Evolutionary conservation across 1,284 basidiomycete species (phyloP).

Genomic region (Polyporus tsugae): DNA sequence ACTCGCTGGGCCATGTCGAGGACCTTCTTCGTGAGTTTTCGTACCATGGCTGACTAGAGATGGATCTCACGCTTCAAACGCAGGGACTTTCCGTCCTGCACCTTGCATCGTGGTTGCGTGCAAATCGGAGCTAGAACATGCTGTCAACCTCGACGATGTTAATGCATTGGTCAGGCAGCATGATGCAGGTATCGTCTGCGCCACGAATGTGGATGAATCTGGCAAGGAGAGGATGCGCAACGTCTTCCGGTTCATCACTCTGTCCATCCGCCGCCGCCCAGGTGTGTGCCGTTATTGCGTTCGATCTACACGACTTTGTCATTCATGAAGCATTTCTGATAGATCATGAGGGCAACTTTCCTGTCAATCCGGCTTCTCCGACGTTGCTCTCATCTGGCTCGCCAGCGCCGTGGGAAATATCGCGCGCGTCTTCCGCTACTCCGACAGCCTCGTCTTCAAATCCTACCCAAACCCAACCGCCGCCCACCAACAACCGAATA

Average conservation of each 20-base stretch:
- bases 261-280: conserved; percentile 60
- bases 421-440: conserved; percentile 55
- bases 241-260: conserved; percentile 70
- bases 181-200: conserved; percentile 76
- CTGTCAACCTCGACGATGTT: conserved; percentile 56
- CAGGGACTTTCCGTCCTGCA: conserved; percentile 64
- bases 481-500: conserved; percentile 35
- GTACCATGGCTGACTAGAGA: not conserved
- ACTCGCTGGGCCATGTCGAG: conserved; percentile 70
- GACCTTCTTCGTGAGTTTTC: conserved; percentile 64
- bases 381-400: conserved; percentile 53
- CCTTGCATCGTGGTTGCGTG: conserved; percentile 77
- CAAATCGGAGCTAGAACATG: conserved; percentile 70
- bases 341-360: conserved; percentile 41
- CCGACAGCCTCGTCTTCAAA: conserved; percentile 54
- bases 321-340: not conserved
- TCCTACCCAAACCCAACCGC: conserved; percentile 41
- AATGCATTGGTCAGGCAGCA: conserved; percentile 57
- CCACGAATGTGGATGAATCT: conserved; percentile 55
- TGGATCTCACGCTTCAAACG: conserved; percentile 7
- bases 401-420: conserved; percentile 61
- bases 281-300: conserved; percentile 47
- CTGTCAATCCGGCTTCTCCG: conserved; percentile 76
- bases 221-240: conserved; percentile 71
- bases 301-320: not conserved